These are phyloP conservation scores for Trypanosoma cruzi DNA, from an alignment of 208 protist species.

Conservation along the genomic window DNA sequence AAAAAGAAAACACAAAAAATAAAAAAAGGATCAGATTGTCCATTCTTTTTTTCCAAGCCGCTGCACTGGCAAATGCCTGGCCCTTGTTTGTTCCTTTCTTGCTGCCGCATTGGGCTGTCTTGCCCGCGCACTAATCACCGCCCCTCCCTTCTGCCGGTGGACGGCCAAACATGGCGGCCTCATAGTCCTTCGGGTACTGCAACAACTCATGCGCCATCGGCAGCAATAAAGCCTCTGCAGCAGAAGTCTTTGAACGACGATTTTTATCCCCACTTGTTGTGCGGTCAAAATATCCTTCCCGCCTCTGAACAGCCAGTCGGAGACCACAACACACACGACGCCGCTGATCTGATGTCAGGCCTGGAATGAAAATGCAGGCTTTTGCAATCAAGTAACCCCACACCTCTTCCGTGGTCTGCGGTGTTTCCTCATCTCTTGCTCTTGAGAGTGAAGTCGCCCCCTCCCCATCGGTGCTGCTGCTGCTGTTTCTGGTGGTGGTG, in stretches of 20 bases:
- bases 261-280: not conserved
- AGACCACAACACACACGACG: conserved; percentile 47
- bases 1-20: not conserved
- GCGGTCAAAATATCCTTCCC: conserved; percentile 5
- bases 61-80: not conserved
- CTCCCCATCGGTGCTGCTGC: not conserved
- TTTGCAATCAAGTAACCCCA: conserved; percentile 82
- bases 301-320: conserved; percentile 37
- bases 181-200: conserved; percentile 51
- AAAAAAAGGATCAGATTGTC: not conserved
- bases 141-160: not conserved
- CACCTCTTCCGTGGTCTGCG: conserved; percentile 48
- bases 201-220: conserved; percentile 69
- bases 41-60: not conserved
- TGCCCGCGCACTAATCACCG: conserved; percentile 1
- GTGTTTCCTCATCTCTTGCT: conserved; percentile 3
- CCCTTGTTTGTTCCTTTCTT: not conserved
- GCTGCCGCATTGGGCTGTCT: not conserved
- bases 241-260: conserved; percentile 2
- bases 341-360: conserved; percentile 42
- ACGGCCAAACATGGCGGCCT: conserved; percentile 28
- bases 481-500: not conserved
- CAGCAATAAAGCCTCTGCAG: conserved; percentile 41
- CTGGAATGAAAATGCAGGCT: conserved; percentile 76
- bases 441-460: not conserved